Percentiles rank a stretch among this genome's conserved stretches.
Conservation (phyloP, 495 filamentous ascomycete species). For the Lichenothelia convexa region DNA sequence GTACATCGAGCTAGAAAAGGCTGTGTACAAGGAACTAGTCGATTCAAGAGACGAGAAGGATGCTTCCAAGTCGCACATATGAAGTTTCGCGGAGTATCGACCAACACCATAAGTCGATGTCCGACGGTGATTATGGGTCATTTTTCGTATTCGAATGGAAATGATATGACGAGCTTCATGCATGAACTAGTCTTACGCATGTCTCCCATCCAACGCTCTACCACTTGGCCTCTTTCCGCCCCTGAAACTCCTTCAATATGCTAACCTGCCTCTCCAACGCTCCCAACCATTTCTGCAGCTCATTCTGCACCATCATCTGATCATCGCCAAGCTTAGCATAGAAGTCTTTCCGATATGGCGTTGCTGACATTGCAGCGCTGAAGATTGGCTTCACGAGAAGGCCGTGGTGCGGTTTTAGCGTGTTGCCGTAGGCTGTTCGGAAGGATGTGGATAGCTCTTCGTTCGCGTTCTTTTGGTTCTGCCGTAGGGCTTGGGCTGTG, state of each 20-base stretch:
- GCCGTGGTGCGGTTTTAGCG: conserved; percentile 79
- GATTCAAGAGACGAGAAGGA: too few species aligned
- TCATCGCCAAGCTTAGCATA: conserved; percentile 67
- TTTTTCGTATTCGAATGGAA: too few species aligned
- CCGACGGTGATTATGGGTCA: too few species aligned
- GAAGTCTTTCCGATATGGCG: conserved; percentile 81
- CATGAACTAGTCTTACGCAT: too few species aligned
- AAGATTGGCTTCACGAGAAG: conserved; percentile 79
- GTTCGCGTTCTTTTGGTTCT: conserved; percentile 44
- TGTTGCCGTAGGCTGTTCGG: conserved; percentile 60
- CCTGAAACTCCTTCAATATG: conserved; percentile 20
- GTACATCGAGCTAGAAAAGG: too few species aligned
- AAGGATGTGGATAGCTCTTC: conserved; percentile 76
- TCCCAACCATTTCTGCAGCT: conserved; percentile 49
- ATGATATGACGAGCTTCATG: too few species aligned
- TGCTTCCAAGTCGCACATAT: too few species aligned
- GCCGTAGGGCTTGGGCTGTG: conserved; percentile 63
- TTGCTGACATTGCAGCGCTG: conserved; percentile 76
- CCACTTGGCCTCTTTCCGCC: conserved; percentile 10
- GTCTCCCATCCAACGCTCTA: background rate
- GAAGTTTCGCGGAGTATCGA: too few species aligned
- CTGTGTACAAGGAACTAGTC: too few species aligned
- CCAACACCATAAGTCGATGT: too few species aligned
- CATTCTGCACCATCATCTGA: conserved; percentile 35
- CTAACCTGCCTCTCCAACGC: conserved; percentile 45